Percentiles rank a stretch among this genome's conserved stretches.
Evolutionary conservation across 2,329 filamentous ascomycete species (phyloP).

Genomic region (Verticillium klebahnii): DNA sequence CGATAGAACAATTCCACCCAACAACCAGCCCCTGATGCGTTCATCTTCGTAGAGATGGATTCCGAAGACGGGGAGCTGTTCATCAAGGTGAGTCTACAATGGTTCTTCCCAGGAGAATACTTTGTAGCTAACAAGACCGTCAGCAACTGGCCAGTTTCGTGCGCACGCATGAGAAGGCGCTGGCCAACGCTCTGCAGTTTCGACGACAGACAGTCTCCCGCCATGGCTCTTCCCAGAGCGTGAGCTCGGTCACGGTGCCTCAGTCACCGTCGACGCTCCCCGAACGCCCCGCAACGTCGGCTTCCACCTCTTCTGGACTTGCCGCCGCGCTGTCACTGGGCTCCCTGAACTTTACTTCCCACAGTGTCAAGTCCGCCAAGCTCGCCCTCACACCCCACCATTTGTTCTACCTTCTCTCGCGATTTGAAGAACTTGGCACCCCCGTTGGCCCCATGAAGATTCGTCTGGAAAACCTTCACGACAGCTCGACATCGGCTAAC

Average conservation of each 20-base stretch:
- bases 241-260: constrained; percentile 52
- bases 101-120: background rate
- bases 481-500: constrained; percentile 78
- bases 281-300: constrained; percentile 59
- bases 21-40: constrained; percentile 37
- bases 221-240: constrained; percentile 64
- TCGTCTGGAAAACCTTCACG: constrained; percentile 88
- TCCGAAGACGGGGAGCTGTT: constrained; percentile 88
- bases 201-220: constrained; percentile 66
- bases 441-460: constrained; percentile 95
- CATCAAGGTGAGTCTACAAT: constrained; percentile 62
- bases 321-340: constrained; percentile 85
- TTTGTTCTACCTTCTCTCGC: constrained; percentile 91
- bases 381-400: constrained; percentile 92
- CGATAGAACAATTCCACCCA: background rate
- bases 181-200: constrained; percentile 91
- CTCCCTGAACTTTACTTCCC: constrained; percentile 77
- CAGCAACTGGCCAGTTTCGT: constrained; percentile 96
- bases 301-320: constrained; percentile 68
- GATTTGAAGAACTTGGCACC: constrained; percentile 89
- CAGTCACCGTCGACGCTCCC: constrained; percentile 50
- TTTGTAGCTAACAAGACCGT: constrained; percentile 22
- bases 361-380: constrained; percentile 82
- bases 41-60: constrained; percentile 61
- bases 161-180: constrained; percentile 92